Evolutionary conservation across 805 yeast species (phyloP).

Genomic region (Candida takata): DNA sequence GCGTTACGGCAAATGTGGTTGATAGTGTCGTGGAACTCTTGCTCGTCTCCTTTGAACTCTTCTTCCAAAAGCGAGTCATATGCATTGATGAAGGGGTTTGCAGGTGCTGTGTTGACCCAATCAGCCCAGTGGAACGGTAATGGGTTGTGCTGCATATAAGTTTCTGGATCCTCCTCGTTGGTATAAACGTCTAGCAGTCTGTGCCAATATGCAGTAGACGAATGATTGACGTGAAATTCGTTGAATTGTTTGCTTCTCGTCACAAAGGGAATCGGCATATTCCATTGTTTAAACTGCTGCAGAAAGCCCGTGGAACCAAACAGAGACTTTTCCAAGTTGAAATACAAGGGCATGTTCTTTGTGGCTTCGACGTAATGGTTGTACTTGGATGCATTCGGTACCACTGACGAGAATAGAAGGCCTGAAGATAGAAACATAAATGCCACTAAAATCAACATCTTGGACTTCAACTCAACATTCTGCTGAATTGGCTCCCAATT

Average conservation of each 20-base stretch:
- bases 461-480: conserved; percentile 19
- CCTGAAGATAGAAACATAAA: conserved; percentile 17
- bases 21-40: conserved; percentile 4
- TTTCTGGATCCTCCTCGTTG: conserved; percentile 14
- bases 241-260: background rate
- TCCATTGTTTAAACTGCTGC: conserved; percentile 12
- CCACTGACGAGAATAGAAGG: conserved; percentile 14
- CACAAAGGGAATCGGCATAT: background rate
- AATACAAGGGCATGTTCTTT: conserved; percentile 14
- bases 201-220: background rate
- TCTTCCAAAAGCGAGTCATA: conserved; percentile 17
- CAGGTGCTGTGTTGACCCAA: conserved; percentile 25
- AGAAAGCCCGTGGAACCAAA: conserved; percentile 17
- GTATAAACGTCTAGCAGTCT: conserved; percentile 4
- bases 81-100: conserved; percentile 22
- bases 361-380: conserved; percentile 10
- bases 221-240: background rate
- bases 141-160: conserved; percentile 7
- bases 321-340: conserved; percentile 15
- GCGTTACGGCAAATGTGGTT: conserved; percentile 18
- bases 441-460: conserved; percentile 18
- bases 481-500: conserved; percentile 4
- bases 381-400: conserved; percentile 18
- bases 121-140: conserved; percentile 28
- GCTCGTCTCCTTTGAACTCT: conserved; percentile 7